phyloP scores from a whole-genome alignment of 352 stramenopile species.

The Pythium plurisporium region DNA sequence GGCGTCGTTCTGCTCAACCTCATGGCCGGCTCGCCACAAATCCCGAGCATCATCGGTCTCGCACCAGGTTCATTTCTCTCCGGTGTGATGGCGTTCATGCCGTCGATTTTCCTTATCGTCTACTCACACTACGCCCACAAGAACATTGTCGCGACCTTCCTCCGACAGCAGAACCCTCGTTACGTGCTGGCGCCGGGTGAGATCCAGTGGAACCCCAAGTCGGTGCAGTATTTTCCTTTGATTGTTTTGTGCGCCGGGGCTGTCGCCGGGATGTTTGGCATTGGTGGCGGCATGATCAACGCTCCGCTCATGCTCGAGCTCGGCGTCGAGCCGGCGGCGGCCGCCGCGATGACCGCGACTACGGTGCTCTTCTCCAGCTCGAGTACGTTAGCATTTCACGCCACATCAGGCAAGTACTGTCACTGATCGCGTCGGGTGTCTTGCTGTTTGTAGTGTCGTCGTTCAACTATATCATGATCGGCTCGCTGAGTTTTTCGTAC shows the following conservation, averaged over 20 bases:
- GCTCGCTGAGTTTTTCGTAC: slow-evolving; percentile 40
- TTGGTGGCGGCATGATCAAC: slow-evolving; percentile 95
- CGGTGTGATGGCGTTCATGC: slow-evolving; percentile 56
- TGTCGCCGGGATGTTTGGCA: slow-evolving; percentile 93
- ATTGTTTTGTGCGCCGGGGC: slow-evolving; percentile 89
- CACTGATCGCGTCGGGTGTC: too few species aligned
- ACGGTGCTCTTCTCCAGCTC: slow-evolving; percentile 67
- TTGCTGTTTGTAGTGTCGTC: too few species aligned
- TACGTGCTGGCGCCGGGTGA: slow-evolving; percentile 46
- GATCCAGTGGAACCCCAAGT: slow-evolving; percentile 57
- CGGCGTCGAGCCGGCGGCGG: slow-evolving; percentile 76
- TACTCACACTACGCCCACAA: slow-evolving; percentile 63
- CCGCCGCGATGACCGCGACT: slow-evolving; percentile 86
- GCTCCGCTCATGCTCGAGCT: slow-evolving; percentile 93
- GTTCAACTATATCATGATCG: slow-evolving; percentile 56
- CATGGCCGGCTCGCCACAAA: slow-evolving; percentile 87
- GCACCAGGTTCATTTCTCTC: slow-evolving; percentile 73
- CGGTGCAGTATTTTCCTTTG: slow-evolving; percentile 82
- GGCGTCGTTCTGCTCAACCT: slow-evolving; percentile 91
- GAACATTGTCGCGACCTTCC: slow-evolving; percentile 44
- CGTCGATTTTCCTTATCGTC: slow-evolving; percentile 70
- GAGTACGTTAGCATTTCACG: too few species aligned
- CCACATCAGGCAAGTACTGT: too few species aligned
- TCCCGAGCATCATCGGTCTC: slow-evolving; percentile 88
- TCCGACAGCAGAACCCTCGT: slow-evolving; percentile 42